Base-by-base conservation (phyloP, 2,329 filamentous ascomycete genomes). In the Colletotrichum sp. region DNA sequence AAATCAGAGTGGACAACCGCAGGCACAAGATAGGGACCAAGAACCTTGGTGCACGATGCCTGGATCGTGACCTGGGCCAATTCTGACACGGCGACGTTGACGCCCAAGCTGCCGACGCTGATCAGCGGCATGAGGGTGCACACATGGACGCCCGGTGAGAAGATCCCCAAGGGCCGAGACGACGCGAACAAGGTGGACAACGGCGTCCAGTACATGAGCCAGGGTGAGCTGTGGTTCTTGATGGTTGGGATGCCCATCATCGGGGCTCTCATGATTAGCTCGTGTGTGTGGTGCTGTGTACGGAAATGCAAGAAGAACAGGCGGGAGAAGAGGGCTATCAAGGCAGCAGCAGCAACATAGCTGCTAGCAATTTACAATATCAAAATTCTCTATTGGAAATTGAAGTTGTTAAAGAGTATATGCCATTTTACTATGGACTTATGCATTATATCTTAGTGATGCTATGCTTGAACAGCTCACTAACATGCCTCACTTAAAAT, bases 201-300 rank as follows among this genome's bases (percentile, higher is more conserved):
- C 7, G 9, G n/a, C 7, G 12, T 32, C 12, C 16, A 38, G 10
- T 15, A 6, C 6, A 8, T 62, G 13, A 21, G 43, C 21, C 15
- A 64, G 6, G n/a, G 43, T 36, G 10, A 24, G 18, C 12, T 34
- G 13, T 62, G 9, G 12, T 76, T 73, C 30, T 21, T 77, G 4
- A 66, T 70, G 3, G 70, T 76, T 13, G 75, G 73, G 5, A 32
- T 70, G 34, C 75, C 75, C 18, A 30, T 77, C 4, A 73, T 76
- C 10, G 13, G 58, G 1, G 60, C 55, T 30, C 16, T 67, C 6
- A 28, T 70, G 34, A 34, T 76, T 2, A 43, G 28, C 24, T 73
- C 66, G 24, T 77, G 73, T 18, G 28, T 77, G 3, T 70, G 61
- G 52, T 77, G 76, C 32, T 73, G 76, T 26, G 30, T 76, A n/a